phyloP scores from a whole-genome alignment of 169 alveolate species.

The Cryptosporidium meleagridis region DNA sequence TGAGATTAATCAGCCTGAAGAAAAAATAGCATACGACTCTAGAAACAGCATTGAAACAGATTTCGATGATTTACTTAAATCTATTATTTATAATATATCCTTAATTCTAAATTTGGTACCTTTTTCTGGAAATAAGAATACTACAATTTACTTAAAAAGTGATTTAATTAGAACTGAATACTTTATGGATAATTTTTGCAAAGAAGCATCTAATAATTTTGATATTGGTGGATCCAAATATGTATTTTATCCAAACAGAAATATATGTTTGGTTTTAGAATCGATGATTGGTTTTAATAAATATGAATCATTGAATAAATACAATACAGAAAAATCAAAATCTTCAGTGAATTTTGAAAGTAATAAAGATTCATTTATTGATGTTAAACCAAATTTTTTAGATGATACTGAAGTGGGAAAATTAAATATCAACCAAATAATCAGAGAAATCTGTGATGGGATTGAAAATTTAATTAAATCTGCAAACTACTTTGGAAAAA shows the following conservation, averaged over 20 bases:
- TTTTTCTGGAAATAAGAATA: slow-evolving; percentile 4
- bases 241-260: slow-evolving; percentile 9
- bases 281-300: slow-evolving; percentile 24
- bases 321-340: background rate
- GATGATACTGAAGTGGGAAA: background rate
- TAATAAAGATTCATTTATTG: background rate
- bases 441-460: slow-evolving; percentile 34
- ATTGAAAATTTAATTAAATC: slow-evolving; percentile 13
- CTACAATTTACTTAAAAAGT: background rate
- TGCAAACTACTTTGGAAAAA: background rate
- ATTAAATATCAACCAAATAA: background rate
- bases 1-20: background rate
- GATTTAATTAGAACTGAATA: background rate
- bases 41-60: background rate
- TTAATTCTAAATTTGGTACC: slow-evolving; percentile 29
- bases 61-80: background rate
- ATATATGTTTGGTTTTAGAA: slow-evolving; percentile 13
- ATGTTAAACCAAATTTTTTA: background rate
- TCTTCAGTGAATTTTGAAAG: background rate
- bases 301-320: background rate
- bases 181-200: background rate
- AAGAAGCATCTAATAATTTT: background rate
- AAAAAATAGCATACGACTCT: background rate
- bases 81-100: background rate
- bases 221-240: slow-evolving; percentile 35